A percentile compares a stretch with the other conserved stretches of the same genome.
Conservation (phyloP, 148 eudicot genomes). For the Chenopodium suecicum region DNA sequence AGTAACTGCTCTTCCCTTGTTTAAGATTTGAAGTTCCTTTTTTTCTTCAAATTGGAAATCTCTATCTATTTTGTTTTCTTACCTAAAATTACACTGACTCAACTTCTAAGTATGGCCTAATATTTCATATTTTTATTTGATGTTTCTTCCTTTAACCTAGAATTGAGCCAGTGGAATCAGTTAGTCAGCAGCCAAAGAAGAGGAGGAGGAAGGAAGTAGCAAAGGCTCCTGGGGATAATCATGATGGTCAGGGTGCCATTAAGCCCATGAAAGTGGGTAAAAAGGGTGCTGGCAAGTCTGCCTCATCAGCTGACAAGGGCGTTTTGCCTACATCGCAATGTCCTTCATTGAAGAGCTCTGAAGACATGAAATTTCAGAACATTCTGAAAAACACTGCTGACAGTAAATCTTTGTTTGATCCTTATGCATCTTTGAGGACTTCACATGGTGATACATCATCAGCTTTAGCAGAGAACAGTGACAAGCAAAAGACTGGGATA, state of each 20-base stretch:
- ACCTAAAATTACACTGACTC: not conserved
- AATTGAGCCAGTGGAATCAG: constrained; percentile 54
- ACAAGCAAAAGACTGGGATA: constrained; percentile 44
- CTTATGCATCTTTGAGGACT: constrained; percentile 35
- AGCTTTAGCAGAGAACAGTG: constrained; percentile 34
- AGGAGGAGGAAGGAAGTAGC: constrained; percentile 71
- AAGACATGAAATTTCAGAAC: constrained; percentile 42
- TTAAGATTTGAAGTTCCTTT: not conserved
- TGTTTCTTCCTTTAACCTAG: constrained; percentile 26
- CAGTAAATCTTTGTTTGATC: constrained; percentile 34
- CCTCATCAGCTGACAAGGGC: constrained; percentile 43
- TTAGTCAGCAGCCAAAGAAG: constrained; percentile 67
- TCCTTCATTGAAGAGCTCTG: constrained; percentile 38
- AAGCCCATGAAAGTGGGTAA: constrained; percentile 61
- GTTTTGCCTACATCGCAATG: constrained; percentile 35
- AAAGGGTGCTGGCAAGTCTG: constrained; percentile 50
- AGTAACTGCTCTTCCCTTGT: not conserved
- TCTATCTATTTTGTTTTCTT: not conserved
- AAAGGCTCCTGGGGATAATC: constrained; percentile 47
- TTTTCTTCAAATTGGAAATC: not conserved
- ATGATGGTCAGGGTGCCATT: constrained; percentile 41
- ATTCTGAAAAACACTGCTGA: constrained; percentile 48
- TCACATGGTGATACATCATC: constrained; percentile 38
- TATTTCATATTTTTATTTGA: not conserved
- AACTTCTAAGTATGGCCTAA: not conserved